Base-by-base conservation (phyloP, 257 asterid species). In the Echites panduratus region DNA sequence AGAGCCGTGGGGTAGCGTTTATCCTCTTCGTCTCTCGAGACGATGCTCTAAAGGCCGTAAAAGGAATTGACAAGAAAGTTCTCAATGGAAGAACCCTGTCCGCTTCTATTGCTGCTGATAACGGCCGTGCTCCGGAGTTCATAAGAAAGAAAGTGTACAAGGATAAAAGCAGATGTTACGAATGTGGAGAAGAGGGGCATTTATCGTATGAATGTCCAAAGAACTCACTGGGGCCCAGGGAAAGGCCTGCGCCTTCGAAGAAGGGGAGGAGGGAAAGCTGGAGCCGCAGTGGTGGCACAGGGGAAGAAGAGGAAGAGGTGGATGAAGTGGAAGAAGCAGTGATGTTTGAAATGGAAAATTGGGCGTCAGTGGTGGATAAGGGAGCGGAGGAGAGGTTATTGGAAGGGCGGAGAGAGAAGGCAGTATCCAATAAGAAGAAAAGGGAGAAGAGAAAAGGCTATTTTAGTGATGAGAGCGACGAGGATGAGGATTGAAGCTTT, bases 81-180 rank as follows among this genome's bases (percentile, higher is more conserved):
- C 91, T 91, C 43, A 91, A 91, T 52, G 96, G 96, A 13, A 74
- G 98, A 79, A 89, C 98, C 58, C 84, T 94, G 54, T 53, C 82
- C 9, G 97, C 99, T n/a, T 89, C 99, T 17, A 91, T 94, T 32
- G 99, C 99, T 0, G 59, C 96, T 0, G 99, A 94, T 76, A 94
- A 94, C 62, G 99, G 99, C 7, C 93, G 99, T 4, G 98, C 97
- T 0, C 57, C 95, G 26, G 99, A 94, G 88, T 94, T 94, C 68
- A 94, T 94, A 17, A 84, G 84, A 89, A 87, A 79, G 76, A 94
- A 77, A 80, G 95, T 85, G 73, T 94, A 94, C 72, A 89, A 84
- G 92, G 99, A 94, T 69, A 94, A 91, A 87, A 91, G 99, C 52
- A 80, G 89, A 89, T 94, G 99, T 66, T 91, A 91, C 41, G 99